Evolutionary conservation across 2,329 filamentous ascomycete genomes (phyloP).

Genomic region (Alternaria ventricosa): DNA sequence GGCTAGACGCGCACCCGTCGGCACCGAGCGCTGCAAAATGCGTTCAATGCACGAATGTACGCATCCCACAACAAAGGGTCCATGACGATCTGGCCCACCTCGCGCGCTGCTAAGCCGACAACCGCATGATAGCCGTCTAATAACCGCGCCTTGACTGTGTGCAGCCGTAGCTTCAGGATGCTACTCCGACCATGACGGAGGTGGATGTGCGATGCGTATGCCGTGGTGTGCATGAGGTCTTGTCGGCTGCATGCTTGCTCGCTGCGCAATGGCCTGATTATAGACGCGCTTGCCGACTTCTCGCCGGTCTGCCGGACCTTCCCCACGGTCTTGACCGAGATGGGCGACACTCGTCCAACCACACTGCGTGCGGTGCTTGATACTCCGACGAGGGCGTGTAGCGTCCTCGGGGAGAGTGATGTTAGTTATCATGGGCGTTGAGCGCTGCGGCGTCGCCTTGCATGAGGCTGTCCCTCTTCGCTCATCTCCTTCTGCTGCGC

Average conservation of each 20-base stretch:
- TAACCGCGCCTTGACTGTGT: background rate
- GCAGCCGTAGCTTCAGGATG: background rate
- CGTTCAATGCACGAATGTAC: background rate
- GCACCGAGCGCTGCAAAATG: background rate
- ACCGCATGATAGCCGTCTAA: background rate
- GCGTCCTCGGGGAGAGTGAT: background rate
- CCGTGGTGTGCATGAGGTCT: background rate
- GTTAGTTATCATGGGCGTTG: slow-evolving; percentile 5
- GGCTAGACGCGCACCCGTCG: slow-evolving; percentile 6
- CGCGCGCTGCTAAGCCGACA: background rate
- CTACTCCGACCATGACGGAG: slow-evolving; percentile 8
- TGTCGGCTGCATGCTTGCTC: slow-evolving; percentile 4
- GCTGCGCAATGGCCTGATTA: slow-evolving; percentile 6
- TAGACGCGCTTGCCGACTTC: slow-evolving; percentile 13
- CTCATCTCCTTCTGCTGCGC: background rate
- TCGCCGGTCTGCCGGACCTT: slow-evolving; percentile 7
- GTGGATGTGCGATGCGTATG: background rate
- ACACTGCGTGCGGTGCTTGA: slow-evolving; percentile 25
- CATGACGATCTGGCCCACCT: slow-evolving; percentile 5
- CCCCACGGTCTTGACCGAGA: slow-evolving; percentile 3
- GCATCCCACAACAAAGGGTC: background rate
- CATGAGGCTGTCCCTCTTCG: background rate
- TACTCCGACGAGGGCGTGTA: slow-evolving; percentile 22
- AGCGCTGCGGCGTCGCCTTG: slow-evolving; percentile 1
- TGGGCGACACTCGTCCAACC: slow-evolving; percentile 6